Evolutionary conservation across 768 basidiomycete genomes (phyloP).

Genomic region (Polyporus arcularius): DNA sequence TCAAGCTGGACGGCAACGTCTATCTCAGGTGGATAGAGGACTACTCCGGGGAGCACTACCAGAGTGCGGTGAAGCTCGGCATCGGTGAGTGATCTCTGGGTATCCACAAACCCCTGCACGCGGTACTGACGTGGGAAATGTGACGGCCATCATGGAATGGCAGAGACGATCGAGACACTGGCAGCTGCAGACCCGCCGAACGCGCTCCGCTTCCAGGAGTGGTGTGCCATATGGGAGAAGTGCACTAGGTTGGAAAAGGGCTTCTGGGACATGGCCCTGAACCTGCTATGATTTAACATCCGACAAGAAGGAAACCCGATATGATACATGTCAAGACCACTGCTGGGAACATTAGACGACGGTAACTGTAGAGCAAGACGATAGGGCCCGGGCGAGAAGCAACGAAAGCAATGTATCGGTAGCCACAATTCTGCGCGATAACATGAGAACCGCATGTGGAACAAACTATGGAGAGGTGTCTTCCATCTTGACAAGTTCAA

Average conservation of each 20-base stretch:
- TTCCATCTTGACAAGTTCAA: conserved; percentile 9
- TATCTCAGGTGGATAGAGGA: conserved; percentile 80
- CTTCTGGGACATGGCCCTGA: conserved; percentile 82
- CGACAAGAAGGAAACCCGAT: not conserved
- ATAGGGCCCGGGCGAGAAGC: not conserved
- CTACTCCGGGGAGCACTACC: conserved; percentile 72
- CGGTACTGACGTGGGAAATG: conserved; percentile 1
- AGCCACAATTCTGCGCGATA: not conserved
- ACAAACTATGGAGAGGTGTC: not conserved
- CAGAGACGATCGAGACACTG: conserved; percentile 74
- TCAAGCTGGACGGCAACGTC: conserved; percentile 65
- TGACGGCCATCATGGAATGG: not conserved
- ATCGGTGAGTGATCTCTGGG: conserved; percentile 53
- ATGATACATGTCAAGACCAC: not conserved
- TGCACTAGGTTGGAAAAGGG: conserved; percentile 78
- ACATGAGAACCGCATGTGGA: not conserved
- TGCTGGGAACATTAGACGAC: not conserved
- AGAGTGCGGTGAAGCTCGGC: conserved; percentile 69
- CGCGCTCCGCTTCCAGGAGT: conserved; percentile 55
- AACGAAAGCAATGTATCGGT: conserved; percentile 11
- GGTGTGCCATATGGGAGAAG: conserved; percentile 71
- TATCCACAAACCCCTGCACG: not conserved
- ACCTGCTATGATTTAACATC: conserved; percentile 20
- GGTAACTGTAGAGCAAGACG: not conserved
- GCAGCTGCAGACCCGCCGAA: conserved; percentile 68